Conservation (phyloP, 2,329 filamentous ascomycete species). For the Aspergillus hortae region DNA sequence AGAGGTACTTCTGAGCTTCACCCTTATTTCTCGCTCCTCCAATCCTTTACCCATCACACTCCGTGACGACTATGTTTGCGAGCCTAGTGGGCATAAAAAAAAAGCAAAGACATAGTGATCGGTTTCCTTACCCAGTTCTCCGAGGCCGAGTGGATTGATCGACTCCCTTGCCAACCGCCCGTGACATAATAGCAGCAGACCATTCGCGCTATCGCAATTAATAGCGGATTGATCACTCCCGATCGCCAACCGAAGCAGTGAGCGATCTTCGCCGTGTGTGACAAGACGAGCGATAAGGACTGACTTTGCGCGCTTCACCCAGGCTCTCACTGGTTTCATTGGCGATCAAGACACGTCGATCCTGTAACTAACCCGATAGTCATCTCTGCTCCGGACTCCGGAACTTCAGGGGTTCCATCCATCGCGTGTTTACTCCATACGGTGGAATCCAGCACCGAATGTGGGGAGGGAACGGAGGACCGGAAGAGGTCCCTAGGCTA, state of each 20-base stretch:
- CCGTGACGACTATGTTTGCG: background rate
- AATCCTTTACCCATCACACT: background rate
- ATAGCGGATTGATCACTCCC: background rate
- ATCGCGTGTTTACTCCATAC: background rate
- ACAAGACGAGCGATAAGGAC: background rate
- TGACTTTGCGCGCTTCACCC: background rate
- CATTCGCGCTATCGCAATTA: background rate
- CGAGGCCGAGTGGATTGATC: background rate
- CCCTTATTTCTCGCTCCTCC: background rate
- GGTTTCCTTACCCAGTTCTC: background rate
- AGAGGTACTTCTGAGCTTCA: background rate
- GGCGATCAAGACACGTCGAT: background rate
- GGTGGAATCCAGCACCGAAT: background rate
- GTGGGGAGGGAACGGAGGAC: background rate
- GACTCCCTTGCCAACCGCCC: background rate
- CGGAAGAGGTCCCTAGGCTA: conserved; percentile 2
- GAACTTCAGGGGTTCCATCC: background rate
- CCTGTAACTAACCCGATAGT: background rate
- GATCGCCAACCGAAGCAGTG: background rate
- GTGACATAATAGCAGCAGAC: background rate
- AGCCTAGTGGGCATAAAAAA: background rate
- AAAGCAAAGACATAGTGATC: background rate
- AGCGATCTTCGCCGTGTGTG: background rate
- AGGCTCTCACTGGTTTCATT: background rate
- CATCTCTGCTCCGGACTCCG: background rate